A percentile compares a stretch with the other conserved stretches of the same genome.
Evolutionary conservation across 2,329 filamentous ascomycete species (phyloP).

Genomic region (Teratosphaeria viscida): DNA sequence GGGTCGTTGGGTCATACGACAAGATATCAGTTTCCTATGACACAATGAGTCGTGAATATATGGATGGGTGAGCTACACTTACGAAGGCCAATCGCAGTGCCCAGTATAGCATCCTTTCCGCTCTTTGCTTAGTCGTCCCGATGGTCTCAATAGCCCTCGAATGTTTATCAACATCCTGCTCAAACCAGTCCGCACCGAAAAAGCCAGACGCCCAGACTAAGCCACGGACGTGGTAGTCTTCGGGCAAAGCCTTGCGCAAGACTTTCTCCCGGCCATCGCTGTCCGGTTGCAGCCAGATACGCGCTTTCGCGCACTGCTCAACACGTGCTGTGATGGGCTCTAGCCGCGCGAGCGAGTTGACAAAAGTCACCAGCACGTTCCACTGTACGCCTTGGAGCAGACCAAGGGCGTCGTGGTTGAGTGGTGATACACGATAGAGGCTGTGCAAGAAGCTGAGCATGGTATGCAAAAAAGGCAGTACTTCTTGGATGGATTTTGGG

Average conservation of each 20-base stretch:
- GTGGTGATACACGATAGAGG: background rate
- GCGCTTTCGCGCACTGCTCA: slow-evolving; percentile 20
- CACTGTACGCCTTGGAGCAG: slow-evolving; percentile 27
- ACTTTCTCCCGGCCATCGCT: slow-evolving; percentile 5
- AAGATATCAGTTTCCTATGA: slow-evolving; percentile 1
- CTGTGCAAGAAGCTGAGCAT: slow-evolving; percentile 39
- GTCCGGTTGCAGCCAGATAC: slow-evolving; percentile 29
- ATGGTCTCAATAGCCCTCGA: background rate
- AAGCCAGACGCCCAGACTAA: slow-evolving; percentile 49
- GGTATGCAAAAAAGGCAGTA: slow-evolving; percentile 52
- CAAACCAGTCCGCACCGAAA: slow-evolving; percentile 50
- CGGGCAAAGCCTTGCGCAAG: slow-evolving; percentile 41
- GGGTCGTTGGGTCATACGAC: background rate
- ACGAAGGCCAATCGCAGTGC: slow-evolving; percentile 5
- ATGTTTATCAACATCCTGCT: slow-evolving; percentile 28
- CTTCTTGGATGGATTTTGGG: slow-evolving; percentile 34
- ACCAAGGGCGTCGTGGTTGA: background rate
- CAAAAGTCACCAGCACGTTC: slow-evolving; percentile 39
- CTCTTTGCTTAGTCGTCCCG: background rate
- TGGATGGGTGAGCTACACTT: background rate
- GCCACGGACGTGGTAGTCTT: slow-evolving; percentile 56
- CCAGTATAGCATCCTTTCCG: slow-evolving; percentile 2
- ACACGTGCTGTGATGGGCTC: slow-evolving; percentile 21
- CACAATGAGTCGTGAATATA: background rate
- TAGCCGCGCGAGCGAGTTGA: slow-evolving; percentile 39